Conservation (phyloP, 345 rosid species). For the Aquilaria yunnanensis region DNA sequence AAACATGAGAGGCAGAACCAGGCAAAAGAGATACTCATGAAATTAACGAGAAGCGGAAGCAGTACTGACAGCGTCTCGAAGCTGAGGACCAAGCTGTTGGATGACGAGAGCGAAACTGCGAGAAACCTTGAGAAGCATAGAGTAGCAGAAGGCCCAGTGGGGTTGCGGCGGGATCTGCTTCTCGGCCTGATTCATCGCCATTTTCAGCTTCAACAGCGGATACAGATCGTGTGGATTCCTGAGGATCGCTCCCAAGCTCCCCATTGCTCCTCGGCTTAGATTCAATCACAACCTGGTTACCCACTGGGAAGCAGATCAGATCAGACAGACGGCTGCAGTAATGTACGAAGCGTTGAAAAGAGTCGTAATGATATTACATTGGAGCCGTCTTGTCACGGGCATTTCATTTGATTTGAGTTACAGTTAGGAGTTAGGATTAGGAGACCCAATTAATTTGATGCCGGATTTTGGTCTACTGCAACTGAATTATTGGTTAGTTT, state of each 20-base stretch:
- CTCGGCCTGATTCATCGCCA: slow-evolving; percentile 61
- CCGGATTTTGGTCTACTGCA: too few relatives aligned
- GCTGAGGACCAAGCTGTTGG: slow-evolving; percentile 78
- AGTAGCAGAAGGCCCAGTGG: slow-evolving; percentile 88
- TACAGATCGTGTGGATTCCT: slow-evolving; percentile 79
- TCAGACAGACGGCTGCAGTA: too few relatives aligned
- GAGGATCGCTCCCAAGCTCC: slow-evolving; percentile 57
- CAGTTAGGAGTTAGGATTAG: too few relatives aligned
- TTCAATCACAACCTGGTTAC: too few relatives aligned
- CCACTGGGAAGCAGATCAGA: too few relatives aligned
- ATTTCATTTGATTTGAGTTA: too few relatives aligned
- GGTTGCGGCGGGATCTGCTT: slow-evolving; percentile 91
- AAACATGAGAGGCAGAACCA: not conserved
- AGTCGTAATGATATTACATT: too few relatives aligned
- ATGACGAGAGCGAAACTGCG: slow-evolving; percentile 85
- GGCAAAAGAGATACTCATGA: too few relatives aligned
- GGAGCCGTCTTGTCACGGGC: too few relatives aligned
- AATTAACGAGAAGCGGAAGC: not conserved
- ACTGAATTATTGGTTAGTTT: too few relatives aligned
- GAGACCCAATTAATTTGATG: too few relatives aligned
- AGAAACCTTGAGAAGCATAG: slow-evolving; percentile 91
- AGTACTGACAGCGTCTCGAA: slow-evolving; percentile 71
- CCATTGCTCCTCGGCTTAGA: slow-evolving; percentile 30
- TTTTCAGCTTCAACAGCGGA: slow-evolving; percentile 77
- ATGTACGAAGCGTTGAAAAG: too few relatives aligned